These are phyloP conservation scores for Spergularia azorica DNA, from an alignment of 179 eudicot genomes.

Conservation along the genomic window DNA sequence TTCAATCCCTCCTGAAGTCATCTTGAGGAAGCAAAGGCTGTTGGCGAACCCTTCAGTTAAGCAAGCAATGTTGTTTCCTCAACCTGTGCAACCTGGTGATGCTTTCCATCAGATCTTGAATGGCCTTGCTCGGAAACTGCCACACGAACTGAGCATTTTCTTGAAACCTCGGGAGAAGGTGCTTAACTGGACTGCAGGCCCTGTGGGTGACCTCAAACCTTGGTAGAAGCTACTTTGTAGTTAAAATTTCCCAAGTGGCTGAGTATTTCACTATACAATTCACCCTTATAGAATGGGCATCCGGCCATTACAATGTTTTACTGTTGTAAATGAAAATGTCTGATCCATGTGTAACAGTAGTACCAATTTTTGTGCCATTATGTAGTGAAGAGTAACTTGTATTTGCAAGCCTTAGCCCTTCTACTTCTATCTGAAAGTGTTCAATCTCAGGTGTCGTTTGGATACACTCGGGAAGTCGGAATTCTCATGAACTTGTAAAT, in stretches of 20 bases:
- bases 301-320: constrained; percentile 11
- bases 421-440: too few relatives aligned
- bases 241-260: neutral
- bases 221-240: constrained; percentile 47
- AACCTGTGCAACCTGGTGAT: constrained; percentile 88
- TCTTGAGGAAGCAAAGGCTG: constrained; percentile 83
- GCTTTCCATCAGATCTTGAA: constrained; percentile 93
- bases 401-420: too few relatives aligned
- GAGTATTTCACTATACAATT: neutral
- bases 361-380: neutral
- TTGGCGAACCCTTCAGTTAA: constrained; percentile 94
- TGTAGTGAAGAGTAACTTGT: neutral
- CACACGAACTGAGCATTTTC: constrained; percentile 58
- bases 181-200: constrained; percentile 94
- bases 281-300: neutral
- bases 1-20: constrained; percentile 75
- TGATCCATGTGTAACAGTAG: neutral
- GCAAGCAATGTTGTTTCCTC: constrained; percentile 92
- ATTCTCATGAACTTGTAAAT: too few relatives aligned
- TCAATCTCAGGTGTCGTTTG: too few relatives aligned
- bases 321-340: constrained; percentile 19
- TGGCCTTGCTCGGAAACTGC: constrained; percentile 91
- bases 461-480: too few relatives aligned
- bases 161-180: constrained; percentile 59
- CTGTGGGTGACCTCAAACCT: constrained; percentile 83